Evolutionary conservation across 2,329 filamentous ascomycete species (phyloP), one percentile per base, ranked within the genome.

Genomic region (Fusarium longipes): DNA sequence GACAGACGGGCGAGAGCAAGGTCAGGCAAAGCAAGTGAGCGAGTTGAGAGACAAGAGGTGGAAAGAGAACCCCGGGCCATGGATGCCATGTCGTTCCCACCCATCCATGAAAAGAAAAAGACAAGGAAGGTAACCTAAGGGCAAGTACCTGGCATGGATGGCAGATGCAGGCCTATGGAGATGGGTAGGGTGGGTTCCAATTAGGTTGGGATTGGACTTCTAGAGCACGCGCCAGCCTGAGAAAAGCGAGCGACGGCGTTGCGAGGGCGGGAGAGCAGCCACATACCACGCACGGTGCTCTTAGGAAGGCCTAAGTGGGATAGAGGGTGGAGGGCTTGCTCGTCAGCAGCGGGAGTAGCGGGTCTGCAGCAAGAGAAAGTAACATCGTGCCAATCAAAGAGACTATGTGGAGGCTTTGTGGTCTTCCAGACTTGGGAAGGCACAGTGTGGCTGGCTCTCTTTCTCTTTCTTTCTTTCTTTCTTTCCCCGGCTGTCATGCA

Each of bases 211-310:
- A 65, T 68, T 65, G 60, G 65, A 64, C 47, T 65, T 65, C 50
- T 35, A 44, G 38, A 67, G 65, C 65, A 68, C 65, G 65, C 65
- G 65, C 65, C 56, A 67, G 36, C 60, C 44, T 51, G 60, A 45
- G 48, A 68, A 68, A 68, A 56, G 66, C 57, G 65, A 68, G 63
- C 53, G 60, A 59, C 64, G 57, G 61, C 52, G 55, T 67, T 61
- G 57, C 57, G 61, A 63, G 57, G 62, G 62, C 58, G 64, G 65
- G 60, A 67, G 62, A 69, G 54, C 66, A 73, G 73, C 70, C 67
- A 73, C 73, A 70, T 72, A 67, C 63, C 65, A 72, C 71, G 67
- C 70, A 73, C 71, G 71, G 71, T 73, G 71, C 70, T 64, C 70
- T 60, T 65, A 63, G 39, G 49, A 67, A 58, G 66, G 53, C 44